Conservation (phyloP, 345 rosid genomes). For the Carallia pectinifolia region DNA sequence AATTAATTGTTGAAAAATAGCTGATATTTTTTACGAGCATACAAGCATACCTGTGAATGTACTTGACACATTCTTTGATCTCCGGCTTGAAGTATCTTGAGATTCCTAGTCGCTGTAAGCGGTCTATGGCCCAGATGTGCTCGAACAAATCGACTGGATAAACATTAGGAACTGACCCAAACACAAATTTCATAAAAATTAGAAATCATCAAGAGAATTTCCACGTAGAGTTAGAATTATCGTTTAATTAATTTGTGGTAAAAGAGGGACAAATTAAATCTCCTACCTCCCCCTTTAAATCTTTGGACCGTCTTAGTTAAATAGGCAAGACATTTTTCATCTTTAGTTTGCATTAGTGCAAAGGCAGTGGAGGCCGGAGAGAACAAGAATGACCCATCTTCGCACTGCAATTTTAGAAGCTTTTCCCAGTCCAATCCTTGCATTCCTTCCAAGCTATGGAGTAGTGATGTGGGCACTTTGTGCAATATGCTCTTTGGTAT, state of each 20-base stretch:
- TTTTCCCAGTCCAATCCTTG: constrained; percentile 68
- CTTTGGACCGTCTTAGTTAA: constrained; percentile 49
- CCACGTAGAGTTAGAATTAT: no score
- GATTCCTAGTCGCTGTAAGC: constrained; percentile 78
- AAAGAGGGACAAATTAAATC: no score
- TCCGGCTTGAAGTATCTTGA: constrained; percentile 70
- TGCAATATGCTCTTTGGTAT: constrained; percentile 80
- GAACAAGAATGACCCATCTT: constrained; percentile 78
- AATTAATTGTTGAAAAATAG: no score
- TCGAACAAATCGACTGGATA: constrained; percentile 88
- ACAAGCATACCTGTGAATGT: constrained; percentile 48
- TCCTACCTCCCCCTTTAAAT: constrained; percentile 79
- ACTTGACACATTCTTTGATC: constrained; percentile 52
- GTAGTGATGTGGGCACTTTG: constrained; percentile 75
- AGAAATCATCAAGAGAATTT: no score
- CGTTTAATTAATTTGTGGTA: no score
- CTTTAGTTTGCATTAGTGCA: constrained; percentile 71
- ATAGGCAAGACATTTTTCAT: constrained; percentile 56
- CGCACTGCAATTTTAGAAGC: constrained; percentile 65
- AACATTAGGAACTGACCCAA: constrained; percentile 62
- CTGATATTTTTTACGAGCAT: no score
- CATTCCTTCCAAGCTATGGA: constrained; percentile 92
- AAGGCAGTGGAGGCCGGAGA: constrained; percentile 92
- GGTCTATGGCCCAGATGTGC: constrained; percentile 76
- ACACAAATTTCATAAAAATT: background rate